Evolutionary conservation across 192 early-diverging fungal genomes (phyloP), one percentile per base, ranked within the genome.

Genomic region (Backusella morwellensis): DNA sequence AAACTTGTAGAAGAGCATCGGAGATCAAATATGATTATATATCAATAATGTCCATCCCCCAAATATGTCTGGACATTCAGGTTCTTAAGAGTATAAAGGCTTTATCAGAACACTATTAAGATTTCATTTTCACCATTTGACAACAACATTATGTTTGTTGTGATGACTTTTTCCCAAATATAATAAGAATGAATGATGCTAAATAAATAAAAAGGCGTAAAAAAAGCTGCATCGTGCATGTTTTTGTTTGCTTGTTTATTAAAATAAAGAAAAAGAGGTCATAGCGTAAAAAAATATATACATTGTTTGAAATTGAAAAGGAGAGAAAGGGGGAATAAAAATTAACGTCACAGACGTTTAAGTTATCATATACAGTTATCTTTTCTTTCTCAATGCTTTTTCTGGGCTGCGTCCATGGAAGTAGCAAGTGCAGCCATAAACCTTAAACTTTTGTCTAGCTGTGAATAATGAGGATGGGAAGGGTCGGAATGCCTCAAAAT

Each of bases 401-500:
- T 50, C 36, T 80, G 79, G 23, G 76, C 70, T 32, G 70, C 41
- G 35, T 80, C 76, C 79, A 80, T 80, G 15, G 79, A 75, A 32
- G 66, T 41, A n/a, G 80, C 80, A 26, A 79, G 68, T 11, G 70
- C 74, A 14, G 72, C 54, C 63, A 84, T 41, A 11, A 21, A 68
- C 66, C 82, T 78, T 41, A 84, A 66, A 19, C 78, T 70, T 9
- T 73, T 23, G 21, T 75, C 70, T 26, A 84, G 19, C 21, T 78
- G 71, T 0, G 32, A 29, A 66, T 70, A 78, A 47, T 84, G 80
- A 21, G 29, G 26, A 35, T 82, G 44, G 7, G 66, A 40, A 42
- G 74, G 73, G 12, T 36, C 12, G 4, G 83, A 82, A 19, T 84
- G 36, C 40, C 82, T 84, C 34, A 70, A 70, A 9, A 84, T 56